Conservation (phyloP, 1,284 basidiomycete genomes). For the Sanguinoderma infundibulare region DNA sequence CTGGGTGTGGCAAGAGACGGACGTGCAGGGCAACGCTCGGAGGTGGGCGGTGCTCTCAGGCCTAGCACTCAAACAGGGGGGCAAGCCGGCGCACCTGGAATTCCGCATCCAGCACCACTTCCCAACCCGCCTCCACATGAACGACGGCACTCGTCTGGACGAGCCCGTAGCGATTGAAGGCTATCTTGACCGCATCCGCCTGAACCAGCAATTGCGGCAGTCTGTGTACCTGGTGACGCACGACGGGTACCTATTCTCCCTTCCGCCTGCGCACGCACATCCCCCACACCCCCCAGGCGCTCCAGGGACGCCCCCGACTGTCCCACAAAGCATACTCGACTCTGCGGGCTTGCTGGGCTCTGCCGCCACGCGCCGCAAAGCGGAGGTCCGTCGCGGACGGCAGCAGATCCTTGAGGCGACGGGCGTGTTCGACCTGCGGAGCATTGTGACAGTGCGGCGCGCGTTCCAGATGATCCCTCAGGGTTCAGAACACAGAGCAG, state of each 20-base stretch:
- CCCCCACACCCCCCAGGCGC: conserved; percentile 73
- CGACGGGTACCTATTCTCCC: conserved; percentile 72
- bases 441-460: conserved; percentile 65
- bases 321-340: conserved; percentile 13
- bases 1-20: conserved; percentile 78
- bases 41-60: conserved; percentile 79
- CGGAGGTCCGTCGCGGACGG: conserved; percentile 65
- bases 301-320: conserved; percentile 22
- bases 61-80: conserved; percentile 64
- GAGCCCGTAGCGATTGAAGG: conserved; percentile 84
- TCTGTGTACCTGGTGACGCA: conserved; percentile 76
- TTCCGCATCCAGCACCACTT: conserved; percentile 72
- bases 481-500: conserved; percentile 39
- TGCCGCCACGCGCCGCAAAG: conserved; percentile 44
- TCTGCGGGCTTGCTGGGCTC: conserved; percentile 34
- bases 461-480: conserved; percentile 55
- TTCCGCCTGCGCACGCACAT: conserved; percentile 56
- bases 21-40: conserved; percentile 64
- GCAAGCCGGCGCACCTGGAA: conserved; percentile 65
- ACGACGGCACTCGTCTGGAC: conserved; percentile 56
- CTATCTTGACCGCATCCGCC: conserved; percentile 74
- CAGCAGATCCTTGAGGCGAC: conserved; percentile 70
- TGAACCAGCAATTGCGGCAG: conserved; percentile 62
- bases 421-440: conserved; percentile 71
- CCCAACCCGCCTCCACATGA: conserved; percentile 56